Evolutionary conservation across 2,329 filamentous ascomycete species (phyloP).

Genomic region (Hypoxylon sp.): DNA sequence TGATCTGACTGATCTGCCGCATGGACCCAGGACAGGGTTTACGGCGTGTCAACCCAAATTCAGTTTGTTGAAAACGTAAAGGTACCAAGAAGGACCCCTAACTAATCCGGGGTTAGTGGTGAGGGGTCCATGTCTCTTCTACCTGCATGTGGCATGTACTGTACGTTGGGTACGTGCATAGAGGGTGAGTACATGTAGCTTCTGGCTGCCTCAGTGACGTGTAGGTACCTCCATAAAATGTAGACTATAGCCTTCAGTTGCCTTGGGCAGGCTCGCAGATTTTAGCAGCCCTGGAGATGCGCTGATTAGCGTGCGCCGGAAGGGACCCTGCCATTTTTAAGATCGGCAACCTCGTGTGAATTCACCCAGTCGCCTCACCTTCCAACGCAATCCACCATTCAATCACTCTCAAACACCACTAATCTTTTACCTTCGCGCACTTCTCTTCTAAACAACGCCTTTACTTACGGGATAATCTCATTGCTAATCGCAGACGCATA

Average conservation of each 20-base stretch:
- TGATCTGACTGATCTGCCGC: constrained; percentile 41
- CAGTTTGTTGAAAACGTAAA: constrained; percentile 35
- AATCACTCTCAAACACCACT: constrained; percentile 23
- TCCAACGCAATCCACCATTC: constrained; percentile 18
- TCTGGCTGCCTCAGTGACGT: background rate
- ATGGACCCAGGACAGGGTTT: constrained; percentile 39
- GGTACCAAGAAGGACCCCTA: constrained; percentile 24
- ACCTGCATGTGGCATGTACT: constrained; percentile 2
- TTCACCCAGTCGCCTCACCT: constrained; percentile 29
- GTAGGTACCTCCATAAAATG: too few relatives aligned
- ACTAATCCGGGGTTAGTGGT: constrained; percentile 42
- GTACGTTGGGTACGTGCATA: constrained; percentile 6
- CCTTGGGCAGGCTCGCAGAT: constrained; percentile 43
- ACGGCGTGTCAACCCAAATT: constrained; percentile 26
- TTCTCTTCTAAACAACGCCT: constrained; percentile 15
- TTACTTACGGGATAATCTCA: constrained; percentile 13
- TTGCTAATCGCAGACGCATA: constrained; percentile 24
- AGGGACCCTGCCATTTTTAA: constrained; percentile 28
- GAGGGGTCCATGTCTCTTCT: constrained; percentile 13
- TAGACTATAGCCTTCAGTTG: background rate
- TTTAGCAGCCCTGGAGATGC: constrained; percentile 32
- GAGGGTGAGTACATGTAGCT: background rate
- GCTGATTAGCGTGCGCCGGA: constrained; percentile 27
- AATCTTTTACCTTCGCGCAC: constrained; percentile 14
- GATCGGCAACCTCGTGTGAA: constrained; percentile 32